A percentile compares a stretch with the other conserved stretches of the same genome.
Conservation (phyloP, 2,329 filamentous ascomycete species). For the Acephala macrosclerotiorum region DNA sequence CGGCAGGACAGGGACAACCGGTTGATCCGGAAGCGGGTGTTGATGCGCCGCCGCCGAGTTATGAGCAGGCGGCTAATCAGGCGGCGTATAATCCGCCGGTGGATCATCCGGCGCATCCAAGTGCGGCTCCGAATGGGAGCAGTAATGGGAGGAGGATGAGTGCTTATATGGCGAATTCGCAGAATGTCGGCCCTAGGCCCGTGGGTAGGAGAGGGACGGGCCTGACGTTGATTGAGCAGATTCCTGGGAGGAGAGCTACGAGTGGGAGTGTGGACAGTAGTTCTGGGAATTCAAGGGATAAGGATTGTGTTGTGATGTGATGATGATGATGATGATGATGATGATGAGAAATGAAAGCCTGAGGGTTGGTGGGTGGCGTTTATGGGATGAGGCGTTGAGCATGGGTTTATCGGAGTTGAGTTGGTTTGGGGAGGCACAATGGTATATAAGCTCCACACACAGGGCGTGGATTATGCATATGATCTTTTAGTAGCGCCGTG, state of each 20-base stretch:
- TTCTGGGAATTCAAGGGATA: constrained; percentile 27
- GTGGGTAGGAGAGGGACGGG: constrained; percentile 21
- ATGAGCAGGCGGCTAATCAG: constrained; percentile 67
- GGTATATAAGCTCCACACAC: not conserved
- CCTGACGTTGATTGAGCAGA: constrained; percentile 30
- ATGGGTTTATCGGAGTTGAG: not conserved
- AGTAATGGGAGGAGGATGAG: constrained; percentile 31
- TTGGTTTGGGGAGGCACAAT: not conserved
- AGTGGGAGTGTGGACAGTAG: constrained; percentile 32
- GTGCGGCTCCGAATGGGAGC: constrained; percentile 24
- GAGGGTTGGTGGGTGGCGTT: not conserved
- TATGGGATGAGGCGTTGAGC: not conserved
- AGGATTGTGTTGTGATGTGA: constrained; percentile 41
- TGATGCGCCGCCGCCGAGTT: constrained; percentile 67
- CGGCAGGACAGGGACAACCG: constrained; percentile 30
- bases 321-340: too few relatives aligned
- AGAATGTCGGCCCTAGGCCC: constrained; percentile 4
- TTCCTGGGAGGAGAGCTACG: constrained; percentile 37
- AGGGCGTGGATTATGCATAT: not conserved
- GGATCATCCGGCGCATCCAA: constrained; percentile 51
- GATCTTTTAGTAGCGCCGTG: not conserved
- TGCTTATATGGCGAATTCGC: constrained; percentile 28
- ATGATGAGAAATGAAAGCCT: constrained; percentile 9
- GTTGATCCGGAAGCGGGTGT: constrained; percentile 49
- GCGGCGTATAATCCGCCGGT: constrained; percentile 61